Percentiles rank a stretch among this genome's conserved stretches.
Conservation (phyloP, 2,329 filamentous ascomycete genomes). For the Trichocomaceae sp. region DNA sequence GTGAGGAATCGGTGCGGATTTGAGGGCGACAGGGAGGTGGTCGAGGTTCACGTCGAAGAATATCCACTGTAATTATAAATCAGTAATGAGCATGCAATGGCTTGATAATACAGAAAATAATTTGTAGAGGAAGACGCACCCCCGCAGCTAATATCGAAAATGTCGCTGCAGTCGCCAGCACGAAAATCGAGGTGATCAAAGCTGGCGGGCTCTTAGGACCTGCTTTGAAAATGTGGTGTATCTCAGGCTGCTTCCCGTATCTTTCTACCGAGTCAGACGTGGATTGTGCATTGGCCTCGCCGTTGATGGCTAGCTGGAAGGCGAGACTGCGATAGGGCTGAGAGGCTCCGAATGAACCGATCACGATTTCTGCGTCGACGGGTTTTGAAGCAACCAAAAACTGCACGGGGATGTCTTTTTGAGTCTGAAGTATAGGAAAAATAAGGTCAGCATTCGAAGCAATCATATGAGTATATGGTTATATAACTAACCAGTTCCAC, state of each 20-base stretch:
- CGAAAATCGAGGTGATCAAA: conserved; percentile 72
- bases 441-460: not conserved
- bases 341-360: conserved; percentile 78
- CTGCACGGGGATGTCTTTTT: conserved; percentile 82
- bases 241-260: conserved; percentile 77
- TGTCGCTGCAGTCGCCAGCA: conserved; percentile 63
- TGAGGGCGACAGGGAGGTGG: conserved; percentile 69
- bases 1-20: conserved; percentile 72
- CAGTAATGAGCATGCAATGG: conserved; percentile 13
- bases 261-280: conserved; percentile 63
- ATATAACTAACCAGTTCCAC: conserved; percentile 67
- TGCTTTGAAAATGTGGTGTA: conserved; percentile 80
- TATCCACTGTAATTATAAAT: conserved; percentile 57
- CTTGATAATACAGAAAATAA: not conserved
- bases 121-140: conserved; percentile 41
- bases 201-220: conserved; percentile 75
- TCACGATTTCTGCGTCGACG: conserved; percentile 71
- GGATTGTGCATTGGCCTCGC: conserved; percentile 55
- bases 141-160: conserved; percentile 65
- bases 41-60: conserved; percentile 73
- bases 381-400: conserved; percentile 62
- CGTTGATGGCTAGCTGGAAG: conserved; percentile 65
- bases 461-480: not conserved
- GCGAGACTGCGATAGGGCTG: conserved; percentile 59
- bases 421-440: conserved; percentile 51